These are phyloP conservation scores for Ustilago xerochloae DNA, from an alignment of 1,284 basidiomycete genomes.

Conservation along the genomic window DNA sequence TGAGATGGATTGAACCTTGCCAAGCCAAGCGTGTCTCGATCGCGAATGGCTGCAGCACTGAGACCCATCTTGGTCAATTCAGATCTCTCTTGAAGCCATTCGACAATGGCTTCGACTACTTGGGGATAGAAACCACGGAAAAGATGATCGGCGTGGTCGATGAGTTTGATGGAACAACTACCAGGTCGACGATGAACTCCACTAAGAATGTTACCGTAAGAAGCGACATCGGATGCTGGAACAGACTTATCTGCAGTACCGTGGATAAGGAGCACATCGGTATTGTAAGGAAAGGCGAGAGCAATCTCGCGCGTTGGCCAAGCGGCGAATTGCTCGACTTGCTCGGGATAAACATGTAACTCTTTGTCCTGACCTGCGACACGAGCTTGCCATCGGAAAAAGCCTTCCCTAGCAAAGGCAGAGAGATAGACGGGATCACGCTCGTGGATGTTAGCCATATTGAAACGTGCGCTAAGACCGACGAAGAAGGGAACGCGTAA, in stretches of 20 bases:
- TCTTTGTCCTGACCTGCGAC: slow-evolving; percentile 51
- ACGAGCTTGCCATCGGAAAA: slow-evolving; percentile 52
- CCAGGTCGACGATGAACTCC: slow-evolving; percentile 32
- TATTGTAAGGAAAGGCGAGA: slow-evolving; percentile 41
- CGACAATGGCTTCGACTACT: slow-evolving; percentile 46
- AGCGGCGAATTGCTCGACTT: slow-evolving; percentile 51
- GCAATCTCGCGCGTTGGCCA: slow-evolving; percentile 46
- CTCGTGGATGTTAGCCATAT: slow-evolving; percentile 56
- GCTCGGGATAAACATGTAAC: slow-evolving; percentile 42
- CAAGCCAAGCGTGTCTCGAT: slow-evolving; percentile 27
- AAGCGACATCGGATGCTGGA: slow-evolving; percentile 41
- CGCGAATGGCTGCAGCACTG: slow-evolving; percentile 33
- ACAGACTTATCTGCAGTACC: slow-evolving; percentile 56
- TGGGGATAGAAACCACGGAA: slow-evolving; percentile 53
- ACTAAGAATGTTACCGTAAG: slow-evolving; percentile 48
- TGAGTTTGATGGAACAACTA: slow-evolving; percentile 35
- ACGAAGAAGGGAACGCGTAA: slow-evolving; percentile 73
- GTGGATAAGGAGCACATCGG: slow-evolving; percentile 53
- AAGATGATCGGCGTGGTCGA: slow-evolving; percentile 57
- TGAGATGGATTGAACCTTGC: slow-evolving; percentile 27
- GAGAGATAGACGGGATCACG: slow-evolving; percentile 36
- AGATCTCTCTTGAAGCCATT: slow-evolving; percentile 36
- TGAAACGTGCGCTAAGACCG: slow-evolving; percentile 40
- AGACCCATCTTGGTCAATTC: slow-evolving; percentile 37
- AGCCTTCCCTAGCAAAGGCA: slow-evolving; percentile 49